These are phyloP conservation scores for Colletotrichum zoysiae DNA, from an alignment of 2,329 filamentous ascomycete species.

Conservation along the genomic window DNA sequence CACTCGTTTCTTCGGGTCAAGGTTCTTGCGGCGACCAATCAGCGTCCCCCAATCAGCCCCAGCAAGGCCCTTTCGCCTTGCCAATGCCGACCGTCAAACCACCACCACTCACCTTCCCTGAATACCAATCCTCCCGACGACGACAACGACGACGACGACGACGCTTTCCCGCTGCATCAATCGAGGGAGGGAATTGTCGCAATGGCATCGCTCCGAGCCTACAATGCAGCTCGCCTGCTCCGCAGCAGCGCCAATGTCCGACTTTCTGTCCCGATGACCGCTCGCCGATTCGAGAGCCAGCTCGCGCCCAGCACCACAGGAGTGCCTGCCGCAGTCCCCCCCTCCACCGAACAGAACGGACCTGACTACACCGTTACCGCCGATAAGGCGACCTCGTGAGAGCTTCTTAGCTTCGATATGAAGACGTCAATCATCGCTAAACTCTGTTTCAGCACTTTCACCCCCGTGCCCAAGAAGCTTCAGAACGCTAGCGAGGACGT, in stretches of 20 bases:
- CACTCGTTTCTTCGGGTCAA: slow-evolving; percentile 60
- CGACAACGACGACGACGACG: slow-evolving; percentile 19
- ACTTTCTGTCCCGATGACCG: slow-evolving; percentile 55
- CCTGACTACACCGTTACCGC: slow-evolving; percentile 85
- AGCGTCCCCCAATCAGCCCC: slow-evolving; percentile 46
- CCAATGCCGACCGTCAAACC: slow-evolving; percentile 45
- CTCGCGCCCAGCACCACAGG: slow-evolving; percentile 56
- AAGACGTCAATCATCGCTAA: slow-evolving; percentile 29
- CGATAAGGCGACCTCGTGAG: slow-evolving; percentile 92
- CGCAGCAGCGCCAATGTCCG: slow-evolving; percentile 58
- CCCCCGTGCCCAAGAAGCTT: slow-evolving; percentile 87
- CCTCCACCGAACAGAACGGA: slow-evolving; percentile 68
- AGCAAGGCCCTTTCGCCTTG: slow-evolving; percentile 41
- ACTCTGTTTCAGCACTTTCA: slow-evolving; percentile 76
- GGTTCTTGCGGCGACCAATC: slow-evolving; percentile 60
- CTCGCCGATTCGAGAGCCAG: slow-evolving; percentile 68
- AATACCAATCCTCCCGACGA: slow-evolving; percentile 19
- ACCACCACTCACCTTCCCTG: slow-evolving; percentile 37
- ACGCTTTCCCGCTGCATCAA: slow-evolving; percentile 24
- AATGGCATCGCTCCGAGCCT: slow-evolving; percentile 77
- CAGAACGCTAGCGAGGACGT: slow-evolving; percentile 91
- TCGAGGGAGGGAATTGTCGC: slow-evolving; percentile 44
- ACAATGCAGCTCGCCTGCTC: slow-evolving; percentile 65
- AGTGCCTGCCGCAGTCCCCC: slow-evolving; percentile 48
- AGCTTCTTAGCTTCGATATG: background rate